phyloP scores from a whole-genome alignment of 345 rosid species.

The Brassica nigra region DNA sequence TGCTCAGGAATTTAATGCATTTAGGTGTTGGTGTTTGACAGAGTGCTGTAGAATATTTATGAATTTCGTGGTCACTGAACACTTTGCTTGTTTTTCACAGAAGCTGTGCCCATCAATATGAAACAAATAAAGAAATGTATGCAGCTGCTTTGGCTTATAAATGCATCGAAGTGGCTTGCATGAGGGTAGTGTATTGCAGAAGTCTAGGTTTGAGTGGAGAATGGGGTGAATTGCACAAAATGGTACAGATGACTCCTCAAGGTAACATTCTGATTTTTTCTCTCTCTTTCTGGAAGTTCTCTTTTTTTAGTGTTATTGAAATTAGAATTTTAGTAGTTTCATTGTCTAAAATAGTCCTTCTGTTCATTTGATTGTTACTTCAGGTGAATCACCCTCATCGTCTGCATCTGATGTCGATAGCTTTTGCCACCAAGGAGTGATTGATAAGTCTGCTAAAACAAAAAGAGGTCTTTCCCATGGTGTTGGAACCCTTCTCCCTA shows the following conservation, averaged over 20 bases:
- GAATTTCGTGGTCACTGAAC: slow-evolving; percentile 20
- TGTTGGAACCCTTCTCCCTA: slow-evolving; percentile 51
- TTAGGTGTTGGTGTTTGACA: slow-evolving; percentile 9
- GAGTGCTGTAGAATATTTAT: slow-evolving; percentile 9
- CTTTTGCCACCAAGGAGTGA: slow-evolving; percentile 56
- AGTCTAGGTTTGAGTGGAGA: slow-evolving; percentile 50
- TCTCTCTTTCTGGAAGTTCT: neutral
- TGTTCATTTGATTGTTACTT: slow-evolving; percentile 32
- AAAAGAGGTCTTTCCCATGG: slow-evolving; percentile 51
- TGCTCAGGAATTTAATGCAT: slow-evolving; percentile 1
- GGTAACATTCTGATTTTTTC: slow-evolving; percentile 47
- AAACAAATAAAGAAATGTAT: slow-evolving; percentile 59
- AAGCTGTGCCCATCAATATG: slow-evolving; percentile 73
- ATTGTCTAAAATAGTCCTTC: neutral
- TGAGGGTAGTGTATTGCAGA: slow-evolving; percentile 63
- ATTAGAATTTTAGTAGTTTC: slow-evolving; percentile 10
- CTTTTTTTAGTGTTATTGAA: slow-evolving; percentile 3
- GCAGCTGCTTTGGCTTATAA: slow-evolving; percentile 85
- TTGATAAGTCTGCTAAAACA: slow-evolving; percentile 53
- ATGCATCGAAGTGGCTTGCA: slow-evolving; percentile 78
- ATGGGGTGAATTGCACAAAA: slow-evolving; percentile 55
- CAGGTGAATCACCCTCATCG: slow-evolving; percentile 94
- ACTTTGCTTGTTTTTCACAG: slow-evolving; percentile 46
- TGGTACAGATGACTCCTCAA: slow-evolving; percentile 51
- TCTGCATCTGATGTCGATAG: slow-evolving; percentile 84